Conservation (phyloP, 805 yeast genomes). For the Metschnikowia shivogae region DNA sequence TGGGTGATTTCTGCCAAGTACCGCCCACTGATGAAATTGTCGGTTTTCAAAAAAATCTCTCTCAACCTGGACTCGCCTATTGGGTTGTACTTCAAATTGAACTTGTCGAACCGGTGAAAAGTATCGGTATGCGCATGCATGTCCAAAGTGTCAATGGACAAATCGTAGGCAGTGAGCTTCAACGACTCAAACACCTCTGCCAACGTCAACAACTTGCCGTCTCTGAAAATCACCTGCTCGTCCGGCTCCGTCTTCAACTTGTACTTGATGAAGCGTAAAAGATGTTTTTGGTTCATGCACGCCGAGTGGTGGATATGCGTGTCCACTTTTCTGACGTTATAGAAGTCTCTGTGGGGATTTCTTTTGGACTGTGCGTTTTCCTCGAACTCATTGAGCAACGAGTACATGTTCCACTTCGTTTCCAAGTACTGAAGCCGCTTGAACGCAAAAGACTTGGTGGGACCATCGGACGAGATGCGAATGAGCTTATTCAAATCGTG, state of each 20-base stretch:
- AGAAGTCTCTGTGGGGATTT: conserved; percentile 96
- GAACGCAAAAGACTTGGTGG: conserved; percentile 93
- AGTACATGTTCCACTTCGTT: conserved; percentile 94
- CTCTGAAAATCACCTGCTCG: conserved; percentile 91
- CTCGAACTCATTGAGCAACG: conserved; percentile 83
- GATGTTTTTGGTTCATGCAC: conserved; percentile 97
- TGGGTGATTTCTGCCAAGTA: conserved; percentile 91
- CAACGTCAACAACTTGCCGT: conserved; percentile 80
- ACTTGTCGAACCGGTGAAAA: conserved; percentile 96
- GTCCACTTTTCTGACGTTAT: conserved; percentile 94
- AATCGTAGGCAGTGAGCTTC: conserved; percentile 87
- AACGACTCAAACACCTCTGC: conserved; percentile 89
- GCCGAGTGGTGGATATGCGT: conserved; percentile 99
- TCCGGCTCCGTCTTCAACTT: conserved; percentile 83
- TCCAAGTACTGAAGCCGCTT: conserved; percentile 89
- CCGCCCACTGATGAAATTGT: conserved; percentile 82
- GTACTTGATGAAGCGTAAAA: conserved; percentile 89
- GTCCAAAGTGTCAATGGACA: conserved; percentile 93
- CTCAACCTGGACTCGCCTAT: conserved; percentile 96
- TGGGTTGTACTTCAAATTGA: conserved; percentile 95
- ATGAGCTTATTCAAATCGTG: conserved; percentile 72
- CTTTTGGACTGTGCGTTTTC: conserved; percentile 86
- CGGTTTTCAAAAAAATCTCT: conserved; percentile 94
- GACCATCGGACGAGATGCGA: conserved; percentile 86
- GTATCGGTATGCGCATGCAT: conserved; percentile 99